These are phyloP conservation scores for Scleromitrula shiraiana DNA, from an alignment of 2,329 filamentous ascomycete genomes.

Conservation along the genomic window DNA sequence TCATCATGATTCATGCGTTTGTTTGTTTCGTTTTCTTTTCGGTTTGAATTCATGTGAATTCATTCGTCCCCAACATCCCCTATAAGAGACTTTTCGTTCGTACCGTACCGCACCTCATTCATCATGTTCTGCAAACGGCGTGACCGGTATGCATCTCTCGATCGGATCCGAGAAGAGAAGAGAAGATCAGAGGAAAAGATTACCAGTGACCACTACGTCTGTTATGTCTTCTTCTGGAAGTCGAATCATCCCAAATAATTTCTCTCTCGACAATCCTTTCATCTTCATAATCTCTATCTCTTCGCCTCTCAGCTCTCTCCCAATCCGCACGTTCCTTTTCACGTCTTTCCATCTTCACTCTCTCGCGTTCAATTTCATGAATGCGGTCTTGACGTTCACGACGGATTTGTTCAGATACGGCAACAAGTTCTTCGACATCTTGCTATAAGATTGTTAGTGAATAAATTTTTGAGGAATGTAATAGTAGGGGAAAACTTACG, in stretches of 20 bases:
- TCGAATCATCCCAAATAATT: slow-evolving; percentile 50
- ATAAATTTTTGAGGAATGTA: not conserved
- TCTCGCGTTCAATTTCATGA: slow-evolving; percentile 50
- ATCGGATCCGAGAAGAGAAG: no score
- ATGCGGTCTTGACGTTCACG: slow-evolving; percentile 46
- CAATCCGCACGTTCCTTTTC: slow-evolving; percentile 33
- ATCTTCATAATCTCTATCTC: slow-evolving; percentile 42
- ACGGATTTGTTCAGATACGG: slow-evolving; percentile 76
- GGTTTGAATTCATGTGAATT: no score
- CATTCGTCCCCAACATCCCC: no score
- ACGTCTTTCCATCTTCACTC: slow-evolving; percentile 41
- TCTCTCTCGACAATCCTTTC: slow-evolving; percentile 61
- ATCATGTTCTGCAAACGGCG: no score
- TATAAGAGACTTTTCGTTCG: no score
- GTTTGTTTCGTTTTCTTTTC: not conserved
- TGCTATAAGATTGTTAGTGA: slow-evolving; percentile 50
- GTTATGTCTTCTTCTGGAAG: slow-evolving; percentile 1
- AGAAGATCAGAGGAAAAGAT: not conserved
- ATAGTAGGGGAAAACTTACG: slow-evolving; percentile 47
- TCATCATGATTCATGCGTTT: no score
- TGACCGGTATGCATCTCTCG: no score
- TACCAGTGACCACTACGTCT: slow-evolving; percentile 6
- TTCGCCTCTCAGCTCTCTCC: slow-evolving; percentile 31
- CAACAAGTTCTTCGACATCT: slow-evolving; percentile 76
- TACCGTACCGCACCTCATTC: no score